Evolutionary conservation across 2,329 filamentous ascomycete genomes (phyloP).

Genomic region (Dactylellina haptotyla): DNA sequence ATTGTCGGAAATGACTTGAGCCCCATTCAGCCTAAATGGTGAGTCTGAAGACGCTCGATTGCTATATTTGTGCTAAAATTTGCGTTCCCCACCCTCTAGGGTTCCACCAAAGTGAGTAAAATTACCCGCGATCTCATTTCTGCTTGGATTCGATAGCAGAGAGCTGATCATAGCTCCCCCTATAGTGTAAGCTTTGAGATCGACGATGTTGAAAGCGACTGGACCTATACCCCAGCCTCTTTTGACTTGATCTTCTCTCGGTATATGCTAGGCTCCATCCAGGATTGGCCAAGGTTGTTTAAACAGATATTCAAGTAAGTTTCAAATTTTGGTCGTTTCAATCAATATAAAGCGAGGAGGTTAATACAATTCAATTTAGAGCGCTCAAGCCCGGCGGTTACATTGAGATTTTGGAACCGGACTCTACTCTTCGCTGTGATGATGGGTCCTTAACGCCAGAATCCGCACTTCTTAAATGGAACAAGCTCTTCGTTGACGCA

Average conservation of each 20-base stretch:
- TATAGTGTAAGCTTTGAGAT: constrained; percentile 55
- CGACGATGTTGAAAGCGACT: constrained; percentile 56
- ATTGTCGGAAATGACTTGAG: constrained; percentile 59
- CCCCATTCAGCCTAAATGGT: constrained; percentile 57
- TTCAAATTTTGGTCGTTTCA: background rate
- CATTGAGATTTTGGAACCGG: constrained; percentile 53
- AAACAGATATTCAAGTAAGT: constrained; percentile 60
- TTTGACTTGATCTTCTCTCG: constrained; percentile 59
- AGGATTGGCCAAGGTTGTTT: constrained; percentile 69
- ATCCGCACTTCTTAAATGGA: constrained; percentile 59
- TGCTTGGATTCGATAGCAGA: background rate
- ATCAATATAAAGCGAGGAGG: background rate
- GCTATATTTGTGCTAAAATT: background rate
- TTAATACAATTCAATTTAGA: background rate
- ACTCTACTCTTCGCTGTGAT: constrained; percentile 21
- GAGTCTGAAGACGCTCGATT: background rate
- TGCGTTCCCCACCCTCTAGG: background rate
- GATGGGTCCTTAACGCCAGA: constrained; percentile 48
- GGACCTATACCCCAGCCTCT: constrained; percentile 56
- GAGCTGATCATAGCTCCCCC: background rate
- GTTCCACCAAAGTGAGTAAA: constrained; percentile 30
- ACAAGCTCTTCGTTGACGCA: constrained; percentile 57
- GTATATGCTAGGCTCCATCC: constrained; percentile 69
- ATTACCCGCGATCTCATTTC: background rate
- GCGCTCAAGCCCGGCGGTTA: constrained; percentile 42